Conservation (phyloP, 2,329 filamentous ascomycete genomes). For the Volutella citrinella region DNA sequence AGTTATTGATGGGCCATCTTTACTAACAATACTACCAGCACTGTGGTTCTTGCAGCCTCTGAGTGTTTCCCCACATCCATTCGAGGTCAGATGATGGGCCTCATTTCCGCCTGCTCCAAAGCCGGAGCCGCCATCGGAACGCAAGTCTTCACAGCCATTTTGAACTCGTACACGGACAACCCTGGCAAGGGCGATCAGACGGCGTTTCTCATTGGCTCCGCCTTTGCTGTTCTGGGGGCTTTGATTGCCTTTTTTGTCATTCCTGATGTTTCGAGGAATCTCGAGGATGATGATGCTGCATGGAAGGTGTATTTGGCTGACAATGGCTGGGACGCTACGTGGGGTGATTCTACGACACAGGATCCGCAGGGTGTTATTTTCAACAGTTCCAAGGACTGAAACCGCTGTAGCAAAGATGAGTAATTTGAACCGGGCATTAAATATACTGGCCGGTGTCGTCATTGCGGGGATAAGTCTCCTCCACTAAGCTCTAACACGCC, state of each 20-base stretch:
- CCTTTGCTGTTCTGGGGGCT: conserved; percentile 44
- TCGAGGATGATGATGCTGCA: conserved; percentile 28
- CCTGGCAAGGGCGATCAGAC: conserved; percentile 44
- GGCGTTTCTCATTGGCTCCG: conserved; percentile 49
- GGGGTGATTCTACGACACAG: conserved; percentile 25
- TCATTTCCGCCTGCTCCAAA: conserved; percentile 46
- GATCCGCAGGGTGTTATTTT: conserved; percentile 19
- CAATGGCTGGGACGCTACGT: conserved; percentile 26
- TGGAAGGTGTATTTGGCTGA: conserved; percentile 28
- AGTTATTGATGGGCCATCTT: too few species aligned
- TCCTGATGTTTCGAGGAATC: conserved; percentile 21
- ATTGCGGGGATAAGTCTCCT: too few species aligned
- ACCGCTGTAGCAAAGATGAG: too few species aligned
- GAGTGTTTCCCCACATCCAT: conserved; percentile 50
- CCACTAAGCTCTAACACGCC: too few species aligned
- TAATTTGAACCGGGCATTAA: too few species aligned
- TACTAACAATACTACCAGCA: too few species aligned
- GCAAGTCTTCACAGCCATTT: conserved; percentile 49
- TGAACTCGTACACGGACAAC: conserved; percentile 38
- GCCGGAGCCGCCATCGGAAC: conserved; percentile 49
- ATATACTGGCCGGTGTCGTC: too few species aligned
- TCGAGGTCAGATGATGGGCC: conserved; percentile 46
- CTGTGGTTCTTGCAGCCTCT: conserved; percentile 37
- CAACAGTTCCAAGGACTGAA: too few species aligned
- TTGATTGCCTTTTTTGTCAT: conserved; percentile 21